These are phyloP conservation scores for Daldinia eschscholtzii DNA, from an alignment of 2,329 filamentous ascomycete genomes.

Conservation along the genomic window DNA sequence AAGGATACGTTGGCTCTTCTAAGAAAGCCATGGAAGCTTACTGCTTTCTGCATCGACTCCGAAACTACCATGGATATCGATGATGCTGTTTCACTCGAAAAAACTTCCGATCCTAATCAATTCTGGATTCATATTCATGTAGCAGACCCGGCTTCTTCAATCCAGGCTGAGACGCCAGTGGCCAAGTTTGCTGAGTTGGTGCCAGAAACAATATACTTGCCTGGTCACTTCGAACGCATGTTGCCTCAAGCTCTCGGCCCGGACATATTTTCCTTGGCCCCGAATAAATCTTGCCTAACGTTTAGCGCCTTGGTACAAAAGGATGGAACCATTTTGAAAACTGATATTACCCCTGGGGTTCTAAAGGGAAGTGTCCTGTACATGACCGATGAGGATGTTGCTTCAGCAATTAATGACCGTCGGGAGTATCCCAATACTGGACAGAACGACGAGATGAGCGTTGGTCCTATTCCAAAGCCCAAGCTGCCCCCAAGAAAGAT, in stretches of 20 bases:
- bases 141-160: constrained; percentile 81
- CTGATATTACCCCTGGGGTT: constrained; percentile 65
- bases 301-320: constrained; percentile 71
- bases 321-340: constrained; percentile 66
- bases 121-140: constrained; percentile 84
- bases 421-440: constrained; percentile 46
- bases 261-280: constrained; percentile 67
- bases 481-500: constrained; percentile 58
- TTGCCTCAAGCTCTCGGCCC: constrained; percentile 64
- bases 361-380: constrained; percentile 67
- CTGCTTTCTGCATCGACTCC: constrained; percentile 80
- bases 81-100: constrained; percentile 80
- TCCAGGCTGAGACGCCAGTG: constrained; percentile 69
- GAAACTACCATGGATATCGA: constrained; percentile 78
- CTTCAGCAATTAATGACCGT: constrained; percentile 57
- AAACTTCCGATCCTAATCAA: constrained; percentile 63
- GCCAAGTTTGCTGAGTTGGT: constrained; percentile 72
- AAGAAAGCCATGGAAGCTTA: constrained; percentile 71
- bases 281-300: constrained; percentile 67
- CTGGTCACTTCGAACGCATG: constrained; percentile 71
- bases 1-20: constrained; percentile 62
- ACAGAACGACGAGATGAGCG: constrained; percentile 46
- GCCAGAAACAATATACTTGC: constrained; percentile 70
- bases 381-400: constrained; percentile 66
- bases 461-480: constrained; percentile 52